Percentiles rank a stretch among this genome's conserved stretches.
Evolutionary conservation across 495 filamentous ascomycete species (phyloP).

Genomic region (Bryoglossum gracile): DNA sequence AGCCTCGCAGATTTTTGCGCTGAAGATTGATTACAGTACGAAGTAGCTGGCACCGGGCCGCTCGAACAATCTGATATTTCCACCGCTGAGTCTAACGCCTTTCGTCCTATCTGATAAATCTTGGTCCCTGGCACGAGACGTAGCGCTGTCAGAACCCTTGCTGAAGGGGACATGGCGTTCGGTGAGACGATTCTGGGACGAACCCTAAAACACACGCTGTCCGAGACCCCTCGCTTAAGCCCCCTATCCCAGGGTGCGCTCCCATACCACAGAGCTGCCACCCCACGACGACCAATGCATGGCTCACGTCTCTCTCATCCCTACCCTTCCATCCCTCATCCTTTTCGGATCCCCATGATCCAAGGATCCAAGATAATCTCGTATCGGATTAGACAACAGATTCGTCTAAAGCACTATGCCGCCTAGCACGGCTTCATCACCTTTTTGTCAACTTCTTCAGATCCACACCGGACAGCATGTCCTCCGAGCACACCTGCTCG

Average conservation of each 20-base stretch:
- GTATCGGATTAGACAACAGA: conserved; percentile 8
- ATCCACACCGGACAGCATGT: conserved; percentile 13
- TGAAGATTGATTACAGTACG: conserved; percentile 2
- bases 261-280: not conserved
- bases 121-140: conserved; percentile 14
- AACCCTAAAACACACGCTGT: conserved; percentile 19
- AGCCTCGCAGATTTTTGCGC: no score
- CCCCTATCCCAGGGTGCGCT: no score
- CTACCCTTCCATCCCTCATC: not conserved
- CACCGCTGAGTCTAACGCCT: conserved; percentile 2
- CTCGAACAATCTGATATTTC: conserved; percentile 6
- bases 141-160: conserved; percentile 15
- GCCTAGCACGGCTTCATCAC: conserved; percentile 11
- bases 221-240: conserved; percentile 6
- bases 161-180: conserved; percentile 1
- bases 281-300: conserved; percentile 14
- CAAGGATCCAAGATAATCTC: not conserved
- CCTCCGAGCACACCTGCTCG: conserved; percentile 33
- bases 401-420: conserved; percentile 14
- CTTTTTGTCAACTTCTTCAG: no score
- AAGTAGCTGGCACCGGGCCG: conserved; percentile 6
- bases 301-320: not conserved
- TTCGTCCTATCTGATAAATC: conserved; percentile 9
- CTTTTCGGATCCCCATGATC: no score
- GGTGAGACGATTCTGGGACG: conserved; percentile 26